These are phyloP conservation scores for Conringia planisiliqua DNA, from an alignment of 345 rosid genomes.

Conservation along the genomic window DNA sequence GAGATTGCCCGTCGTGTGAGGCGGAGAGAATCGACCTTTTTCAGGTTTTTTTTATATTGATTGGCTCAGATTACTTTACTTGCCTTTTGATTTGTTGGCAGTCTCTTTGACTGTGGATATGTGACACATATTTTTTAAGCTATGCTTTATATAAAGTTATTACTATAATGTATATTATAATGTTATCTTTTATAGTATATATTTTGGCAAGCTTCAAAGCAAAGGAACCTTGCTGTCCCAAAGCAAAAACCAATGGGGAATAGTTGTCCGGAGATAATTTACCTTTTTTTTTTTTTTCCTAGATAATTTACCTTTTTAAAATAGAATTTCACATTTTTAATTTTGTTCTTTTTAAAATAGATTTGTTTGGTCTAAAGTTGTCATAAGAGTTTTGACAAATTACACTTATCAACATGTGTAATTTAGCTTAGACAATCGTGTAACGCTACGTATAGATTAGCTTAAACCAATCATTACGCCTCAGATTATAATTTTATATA, in stretches of 20 bases:
- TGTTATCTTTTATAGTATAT: not conserved
- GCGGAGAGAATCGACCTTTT: conserved; percentile 18
- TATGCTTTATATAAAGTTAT: not conserved
- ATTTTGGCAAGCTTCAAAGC: conserved; percentile 6
- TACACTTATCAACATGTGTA: not conserved
- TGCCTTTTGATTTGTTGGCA: not conserved
- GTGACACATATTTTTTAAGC: not conserved
- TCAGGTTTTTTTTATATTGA: conserved; percentile 5
- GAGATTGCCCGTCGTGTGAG: conserved; percentile 59
- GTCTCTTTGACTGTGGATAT: not conserved
- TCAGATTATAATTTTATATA: not conserved
- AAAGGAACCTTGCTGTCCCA: not conserved
- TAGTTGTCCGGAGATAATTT: too few relatives aligned
- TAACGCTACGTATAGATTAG: too few relatives aligned
- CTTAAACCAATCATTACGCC: not conserved
- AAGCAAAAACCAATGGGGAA: not conserved
- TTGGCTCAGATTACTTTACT: not conserved
- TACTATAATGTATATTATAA: not conserved
- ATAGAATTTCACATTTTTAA: too few relatives aligned
- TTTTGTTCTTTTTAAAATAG: not conserved
- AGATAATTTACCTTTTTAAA: too few relatives aligned
- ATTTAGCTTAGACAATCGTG: not conserved
- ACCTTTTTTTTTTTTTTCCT: too few relatives aligned
- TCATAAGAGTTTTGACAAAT: not conserved
- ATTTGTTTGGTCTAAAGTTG: not conserved